Conservation (phyloP, 2,329 filamentous ascomycete species). For the Sordariomycetes sp. region DNA sequence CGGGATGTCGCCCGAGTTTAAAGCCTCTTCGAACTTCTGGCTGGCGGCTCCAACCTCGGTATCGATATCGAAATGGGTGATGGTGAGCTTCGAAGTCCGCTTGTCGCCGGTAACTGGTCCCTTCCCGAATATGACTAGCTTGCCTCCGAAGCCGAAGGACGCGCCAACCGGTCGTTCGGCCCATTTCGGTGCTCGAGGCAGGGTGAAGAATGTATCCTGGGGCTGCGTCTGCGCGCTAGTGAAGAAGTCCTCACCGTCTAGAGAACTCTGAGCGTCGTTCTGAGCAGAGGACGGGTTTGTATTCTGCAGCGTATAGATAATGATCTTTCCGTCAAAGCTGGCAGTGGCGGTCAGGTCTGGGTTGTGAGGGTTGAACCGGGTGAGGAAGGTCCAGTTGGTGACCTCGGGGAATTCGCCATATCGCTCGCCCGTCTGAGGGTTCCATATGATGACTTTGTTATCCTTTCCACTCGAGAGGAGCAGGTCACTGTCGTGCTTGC, state of each 20-base stretch:
- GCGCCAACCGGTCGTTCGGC: constrained; percentile 72
- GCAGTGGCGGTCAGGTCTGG: constrained; percentile 87
- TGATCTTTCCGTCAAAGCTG: constrained; percentile 94
- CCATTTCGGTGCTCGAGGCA: constrained; percentile 82
- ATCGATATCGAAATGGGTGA: constrained; percentile 83
- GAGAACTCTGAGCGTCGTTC: constrained; percentile 48
- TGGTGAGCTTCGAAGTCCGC: constrained; percentile 61
- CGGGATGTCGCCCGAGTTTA: constrained; percentile 64
- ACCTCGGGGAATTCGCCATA: constrained; percentile 92
- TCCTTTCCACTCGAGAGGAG: constrained; percentile 93
- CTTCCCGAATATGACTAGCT: constrained; percentile 64
- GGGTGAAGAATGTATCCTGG: constrained; percentile 77
- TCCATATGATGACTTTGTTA: constrained; percentile 92
- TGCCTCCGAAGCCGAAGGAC: constrained; percentile 91
- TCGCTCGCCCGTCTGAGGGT: constrained; percentile 76
- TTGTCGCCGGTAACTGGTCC: constrained; percentile 46
- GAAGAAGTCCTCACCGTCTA: constrained; percentile 95
- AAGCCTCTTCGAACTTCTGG: constrained; percentile 71
- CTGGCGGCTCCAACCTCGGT: constrained; percentile 72
- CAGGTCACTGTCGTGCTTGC: constrained; percentile 75
- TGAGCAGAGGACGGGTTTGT: constrained; percentile 69
- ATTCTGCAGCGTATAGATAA: constrained; percentile 86
- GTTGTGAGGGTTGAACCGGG: constrained; percentile 86
- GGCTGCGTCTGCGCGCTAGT: constrained; percentile 84
- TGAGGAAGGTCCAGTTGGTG: constrained; percentile 99